phyloP scores from a whole-genome alignment of 2,329 filamentous ascomycete species.

The Scytalidium sp. region DNA sequence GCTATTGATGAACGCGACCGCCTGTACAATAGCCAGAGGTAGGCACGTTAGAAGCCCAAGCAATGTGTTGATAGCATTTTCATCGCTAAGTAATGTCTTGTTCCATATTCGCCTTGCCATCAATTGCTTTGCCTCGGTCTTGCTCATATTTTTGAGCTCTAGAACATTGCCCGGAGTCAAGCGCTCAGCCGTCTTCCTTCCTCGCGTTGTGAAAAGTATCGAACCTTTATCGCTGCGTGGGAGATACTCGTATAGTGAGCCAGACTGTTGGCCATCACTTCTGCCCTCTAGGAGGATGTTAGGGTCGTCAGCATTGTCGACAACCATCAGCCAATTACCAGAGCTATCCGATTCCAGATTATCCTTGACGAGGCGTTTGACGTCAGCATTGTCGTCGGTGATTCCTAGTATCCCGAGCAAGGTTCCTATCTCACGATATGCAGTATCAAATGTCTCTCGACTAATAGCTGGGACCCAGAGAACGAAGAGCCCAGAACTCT shows the following conservation, averaged over 20 bases:
- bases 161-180: constrained; percentile 23
- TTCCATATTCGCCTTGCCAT: constrained; percentile 22
- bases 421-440: constrained; percentile 30
- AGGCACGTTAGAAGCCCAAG: constrained; percentile 32
- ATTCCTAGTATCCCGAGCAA: constrained; percentile 19
- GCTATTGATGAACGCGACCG: constrained; percentile 32
- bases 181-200: constrained; percentile 2
- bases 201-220: constrained; percentile 29
- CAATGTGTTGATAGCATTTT: constrained; percentile 15
- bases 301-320: constrained; percentile 41
- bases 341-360: constrained; percentile 23
- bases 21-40: constrained; percentile 34
- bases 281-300: constrained; percentile 1
- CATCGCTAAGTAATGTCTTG: constrained; percentile 8
- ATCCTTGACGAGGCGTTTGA: constrained; percentile 32
- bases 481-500: constrained; percentile 32
- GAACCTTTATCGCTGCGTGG: constrained; percentile 27
- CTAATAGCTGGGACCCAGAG: constrained; percentile 41
- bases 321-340: constrained; percentile 35
- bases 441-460: constrained; percentile 34
- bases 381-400: constrained; percentile 21
- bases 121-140: constrained; percentile 23
- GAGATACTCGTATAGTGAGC: constrained; percentile 23
- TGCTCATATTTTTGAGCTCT: constrained; percentile 27
- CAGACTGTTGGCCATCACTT: constrained; percentile 1